Evolutionary conservation across 192 early-diverging fungal species (phyloP).

Genomic region (Coemansia sp.): DNA sequence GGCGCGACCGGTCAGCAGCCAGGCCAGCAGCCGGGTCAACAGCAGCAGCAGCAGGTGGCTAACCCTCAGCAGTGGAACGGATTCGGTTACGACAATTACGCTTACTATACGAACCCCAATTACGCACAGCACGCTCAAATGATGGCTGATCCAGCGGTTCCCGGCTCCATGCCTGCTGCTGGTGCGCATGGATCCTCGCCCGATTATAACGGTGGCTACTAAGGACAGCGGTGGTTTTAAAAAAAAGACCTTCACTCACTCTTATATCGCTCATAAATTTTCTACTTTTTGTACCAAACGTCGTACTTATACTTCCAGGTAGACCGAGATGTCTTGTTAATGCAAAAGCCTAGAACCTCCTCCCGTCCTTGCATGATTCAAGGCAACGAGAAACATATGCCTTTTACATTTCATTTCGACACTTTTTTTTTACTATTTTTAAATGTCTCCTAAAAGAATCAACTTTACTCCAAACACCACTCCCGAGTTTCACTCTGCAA

Average conservation of each 20-base stretch:
- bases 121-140: conserved; percentile 50
- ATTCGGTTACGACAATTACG: conserved; percentile 53
- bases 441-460: not conserved
- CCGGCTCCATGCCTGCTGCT: conserved; percentile 18
- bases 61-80: conserved; percentile 44
- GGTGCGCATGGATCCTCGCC: conserved; percentile 12
- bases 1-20: conserved; percentile 17
- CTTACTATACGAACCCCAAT: conserved; percentile 49
- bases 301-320: not conserved
- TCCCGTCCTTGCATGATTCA: too few relatives aligned
- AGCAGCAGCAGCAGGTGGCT: conserved; percentile 24
- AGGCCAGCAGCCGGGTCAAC: conserved; percentile 19
- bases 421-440: not conserved
- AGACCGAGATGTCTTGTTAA: not conserved
- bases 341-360: not conserved
- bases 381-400: too few relatives aligned
- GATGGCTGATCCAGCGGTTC: conserved; percentile 28
- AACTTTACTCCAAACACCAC: not conserved
- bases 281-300: conserved; percentile 10
- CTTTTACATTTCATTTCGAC: too few relatives aligned
- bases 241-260: not conserved
- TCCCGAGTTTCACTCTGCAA: not conserved
- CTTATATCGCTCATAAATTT: not conserved
- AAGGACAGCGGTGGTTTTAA: not conserved
- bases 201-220: conserved; percentile 30